phyloP scores from a whole-genome alignment of 2,329 filamentous ascomycete genomes.

The Cercospora zeae-maydis region DNA sequence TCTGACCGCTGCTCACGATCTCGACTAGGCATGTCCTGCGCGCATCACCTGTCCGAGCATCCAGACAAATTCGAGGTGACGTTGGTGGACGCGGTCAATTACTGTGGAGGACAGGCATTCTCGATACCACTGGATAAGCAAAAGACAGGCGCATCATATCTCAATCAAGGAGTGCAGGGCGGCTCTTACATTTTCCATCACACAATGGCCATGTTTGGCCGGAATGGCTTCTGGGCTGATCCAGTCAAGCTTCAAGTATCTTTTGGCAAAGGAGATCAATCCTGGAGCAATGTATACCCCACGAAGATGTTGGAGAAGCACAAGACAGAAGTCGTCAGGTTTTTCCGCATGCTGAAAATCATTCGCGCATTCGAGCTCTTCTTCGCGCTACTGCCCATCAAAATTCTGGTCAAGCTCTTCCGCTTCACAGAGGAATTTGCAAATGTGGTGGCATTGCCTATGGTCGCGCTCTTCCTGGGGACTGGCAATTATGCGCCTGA shows the following conservation, averaged over 20 bases:
- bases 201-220: slow-evolving; percentile 62
- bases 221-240: slow-evolving; percentile 55
- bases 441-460: slow-evolving; percentile 66
- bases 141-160: slow-evolving; percentile 56
- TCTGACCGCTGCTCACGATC: not conserved
- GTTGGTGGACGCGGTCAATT: slow-evolving; percentile 56
- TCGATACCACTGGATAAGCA: slow-evolving; percentile 55
- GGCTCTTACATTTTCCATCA: slow-evolving; percentile 65
- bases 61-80: slow-evolving; percentile 64
- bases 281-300: slow-evolving; percentile 65
- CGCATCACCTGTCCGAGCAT: slow-evolving; percentile 63
- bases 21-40: slow-evolving; percentile 57
- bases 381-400: slow-evolving; percentile 59
- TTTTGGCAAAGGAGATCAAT: slow-evolving; percentile 60
- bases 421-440: slow-evolving; percentile 67
- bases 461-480: slow-evolving; percentile 69
- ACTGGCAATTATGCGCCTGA: slow-evolving; percentile 72
- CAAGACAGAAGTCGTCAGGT: slow-evolving; percentile 54
- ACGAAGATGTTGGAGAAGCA: slow-evolving; percentile 56
- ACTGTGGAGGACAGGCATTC: slow-evolving; percentile 60
- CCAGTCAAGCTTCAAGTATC: slow-evolving; percentile 60
- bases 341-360: slow-evolving; percentile 54
- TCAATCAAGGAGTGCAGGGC: slow-evolving; percentile 63
- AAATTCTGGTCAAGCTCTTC: slow-evolving; percentile 63
- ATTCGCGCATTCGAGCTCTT: slow-evolving; percentile 59